A percentile compares a stretch with the other conserved stretches of the same genome.
phyloP scores from a whole-genome alignment of 163 green algal species.

The Prototheca wickerhamii region DNA sequence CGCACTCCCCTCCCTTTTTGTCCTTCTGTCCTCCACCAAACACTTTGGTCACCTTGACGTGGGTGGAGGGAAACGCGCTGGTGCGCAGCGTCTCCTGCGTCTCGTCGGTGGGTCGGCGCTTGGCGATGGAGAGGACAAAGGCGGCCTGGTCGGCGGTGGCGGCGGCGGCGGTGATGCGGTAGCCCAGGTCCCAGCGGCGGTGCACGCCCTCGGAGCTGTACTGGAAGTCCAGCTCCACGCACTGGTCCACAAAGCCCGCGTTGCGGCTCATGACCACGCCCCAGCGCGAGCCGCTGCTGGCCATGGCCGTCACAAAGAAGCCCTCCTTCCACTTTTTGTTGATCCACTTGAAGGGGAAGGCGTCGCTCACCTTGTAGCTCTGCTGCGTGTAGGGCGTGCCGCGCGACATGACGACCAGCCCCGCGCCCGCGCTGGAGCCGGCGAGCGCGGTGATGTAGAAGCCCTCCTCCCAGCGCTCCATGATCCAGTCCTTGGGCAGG shows the following conservation, averaged over 20 bases:
- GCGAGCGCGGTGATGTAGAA: conserved; percentile 93
- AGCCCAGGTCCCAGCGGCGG: conserved; percentile 82
- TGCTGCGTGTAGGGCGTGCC: conserved; percentile 97
- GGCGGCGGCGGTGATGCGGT: conserved; percentile 89
- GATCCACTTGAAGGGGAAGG: conserved; percentile 99
- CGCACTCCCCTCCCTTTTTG: not conserved
- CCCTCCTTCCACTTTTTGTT: conserved; percentile 99
- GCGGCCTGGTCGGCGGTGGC: conserved; percentile 96
- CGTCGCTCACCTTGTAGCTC: conserved; percentile 97
- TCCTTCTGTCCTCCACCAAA: not conserved
- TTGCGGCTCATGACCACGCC: conserved; percentile 98
- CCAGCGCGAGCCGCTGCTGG: conserved; percentile 83
- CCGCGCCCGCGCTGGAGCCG: conserved; percentile 59
- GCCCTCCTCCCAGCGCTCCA: conserved; percentile 99
- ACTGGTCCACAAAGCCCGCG: conserved; percentile 90
- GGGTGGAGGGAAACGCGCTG: conserved; percentile 86
- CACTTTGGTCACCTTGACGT: conserved; percentile 86
- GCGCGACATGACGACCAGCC: conserved; percentile 96
- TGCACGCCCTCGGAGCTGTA: conserved; percentile 99
- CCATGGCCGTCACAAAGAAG: conserved; percentile 98
- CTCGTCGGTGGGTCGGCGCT: conserved; percentile 82
- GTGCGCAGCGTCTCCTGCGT: conserved; percentile 98
- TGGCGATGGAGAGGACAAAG: conserved; percentile 88
- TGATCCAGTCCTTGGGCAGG: conserved; percentile 99
- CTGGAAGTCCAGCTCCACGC: conserved; percentile 99